These are phyloP conservation scores for Plectosphaerella plurivora DNA, from an alignment of 2,329 filamentous ascomycete genomes.

Conservation along the genomic window DNA sequence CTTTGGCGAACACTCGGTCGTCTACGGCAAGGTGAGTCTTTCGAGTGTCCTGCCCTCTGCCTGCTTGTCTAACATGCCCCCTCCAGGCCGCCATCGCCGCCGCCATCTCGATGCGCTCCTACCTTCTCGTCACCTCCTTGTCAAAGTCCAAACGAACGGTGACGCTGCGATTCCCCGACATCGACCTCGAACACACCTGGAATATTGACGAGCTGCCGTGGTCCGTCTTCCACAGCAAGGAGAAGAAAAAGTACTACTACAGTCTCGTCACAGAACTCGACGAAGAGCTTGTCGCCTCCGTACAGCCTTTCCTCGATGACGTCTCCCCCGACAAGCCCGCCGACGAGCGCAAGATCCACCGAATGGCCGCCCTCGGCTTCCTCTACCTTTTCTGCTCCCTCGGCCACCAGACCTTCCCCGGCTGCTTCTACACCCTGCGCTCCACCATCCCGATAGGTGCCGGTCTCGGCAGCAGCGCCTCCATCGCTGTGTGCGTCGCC, in stretches of 20 bases:
- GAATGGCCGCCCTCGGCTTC: slow-evolving; percentile 77
- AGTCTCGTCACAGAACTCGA: slow-evolving; percentile 83
- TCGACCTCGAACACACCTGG: slow-evolving; percentile 87
- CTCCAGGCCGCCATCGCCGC: slow-evolving; percentile 82
- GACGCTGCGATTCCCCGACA: slow-evolving; percentile 84
- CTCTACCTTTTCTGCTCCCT: slow-evolving; percentile 90
- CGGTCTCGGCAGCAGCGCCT: slow-evolving; percentile 90
- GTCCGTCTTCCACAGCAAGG: slow-evolving; percentile 71
- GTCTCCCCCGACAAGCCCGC: slow-evolving; percentile 66
- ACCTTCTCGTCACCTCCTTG: slow-evolving; percentile 89
- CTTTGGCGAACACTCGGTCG: slow-evolving; percentile 96
- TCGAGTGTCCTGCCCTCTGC: no score
- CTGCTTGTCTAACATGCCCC: neutral
- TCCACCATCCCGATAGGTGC: slow-evolving; percentile 92
- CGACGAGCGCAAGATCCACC: slow-evolving; percentile 77
- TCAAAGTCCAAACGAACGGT: slow-evolving; percentile 90
- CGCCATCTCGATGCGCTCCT: slow-evolving; percentile 90
- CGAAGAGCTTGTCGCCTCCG: slow-evolving; percentile 71
- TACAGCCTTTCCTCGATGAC: slow-evolving; percentile 71
- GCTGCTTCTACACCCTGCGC: slow-evolving; percentile 83
- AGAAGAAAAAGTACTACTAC: slow-evolving; percentile 94
- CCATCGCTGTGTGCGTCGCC: slow-evolving; percentile 83
- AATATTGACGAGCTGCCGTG: slow-evolving; percentile 90
- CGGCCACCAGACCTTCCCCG: slow-evolving; percentile 71
- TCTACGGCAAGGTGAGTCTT: slow-evolving; percentile 76